Conservation (phyloP, 192 early-diverging fungal species). For the Backusella liffmaniae region DNA sequence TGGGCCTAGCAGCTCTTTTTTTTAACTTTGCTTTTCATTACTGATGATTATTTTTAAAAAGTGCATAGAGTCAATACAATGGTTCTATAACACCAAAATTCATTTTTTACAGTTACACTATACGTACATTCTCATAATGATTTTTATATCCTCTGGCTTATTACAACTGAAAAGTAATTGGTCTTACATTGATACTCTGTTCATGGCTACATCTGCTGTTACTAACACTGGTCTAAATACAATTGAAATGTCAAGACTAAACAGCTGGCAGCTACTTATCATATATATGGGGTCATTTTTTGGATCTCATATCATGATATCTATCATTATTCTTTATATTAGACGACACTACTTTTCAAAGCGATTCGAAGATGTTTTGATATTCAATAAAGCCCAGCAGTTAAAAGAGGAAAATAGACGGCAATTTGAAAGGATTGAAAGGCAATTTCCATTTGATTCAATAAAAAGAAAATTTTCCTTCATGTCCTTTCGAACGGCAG, state of each 20-base stretch:
- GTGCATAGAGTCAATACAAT: neutral
- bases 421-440: neutral
- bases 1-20: neutral
- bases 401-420: constrained; percentile 20
- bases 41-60: neutral
- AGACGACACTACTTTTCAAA: constrained; percentile 32
- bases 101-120: constrained; percentile 42
- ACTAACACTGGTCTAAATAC: constrained; percentile 38
- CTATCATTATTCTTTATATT: constrained; percentile 24
- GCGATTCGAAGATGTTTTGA: constrained; percentile 31
- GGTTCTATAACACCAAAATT: constrained; percentile 24
- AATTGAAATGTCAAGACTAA: constrained; percentile 21
- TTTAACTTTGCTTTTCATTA: neutral
- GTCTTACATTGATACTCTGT: constrained; percentile 32
- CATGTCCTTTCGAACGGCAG: neutral
- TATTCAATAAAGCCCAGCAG: constrained; percentile 20
- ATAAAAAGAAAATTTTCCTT: constrained; percentile 6
- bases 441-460: neutral
- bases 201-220: constrained; percentile 25
- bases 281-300: constrained; percentile 27
- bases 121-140: constrained; percentile 23
- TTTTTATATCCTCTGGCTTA: constrained; percentile 23
- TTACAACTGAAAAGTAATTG: constrained; percentile 24
- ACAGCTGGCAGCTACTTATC: constrained; percentile 18
- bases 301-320: constrained; percentile 28